Evolutionary conservation across 257 asterid genomes (phyloP).

Genomic region (Ballota nigra): DNA sequence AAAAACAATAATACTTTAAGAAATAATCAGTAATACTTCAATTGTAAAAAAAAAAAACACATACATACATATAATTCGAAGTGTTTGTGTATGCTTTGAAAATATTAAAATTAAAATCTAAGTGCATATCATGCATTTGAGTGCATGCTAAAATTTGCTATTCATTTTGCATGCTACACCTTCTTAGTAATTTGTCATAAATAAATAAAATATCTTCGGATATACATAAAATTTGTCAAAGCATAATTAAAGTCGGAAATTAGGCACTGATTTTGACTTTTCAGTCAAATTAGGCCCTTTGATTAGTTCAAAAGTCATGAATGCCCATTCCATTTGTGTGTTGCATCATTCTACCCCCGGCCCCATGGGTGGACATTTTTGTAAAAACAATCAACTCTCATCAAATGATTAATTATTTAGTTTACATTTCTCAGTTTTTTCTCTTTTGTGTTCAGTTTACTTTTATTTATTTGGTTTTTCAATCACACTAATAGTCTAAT

Average conservation of each 20-base stretch:
- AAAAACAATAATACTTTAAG: too few species aligned
- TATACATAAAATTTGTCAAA: not conserved
- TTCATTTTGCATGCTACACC: too few species aligned
- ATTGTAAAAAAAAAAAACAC: too few species aligned
- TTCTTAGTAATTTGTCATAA: too few species aligned
- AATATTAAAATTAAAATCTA: too few species aligned
- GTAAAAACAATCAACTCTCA: not conserved
- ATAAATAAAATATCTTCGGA: too few species aligned
- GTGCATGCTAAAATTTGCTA: too few species aligned
- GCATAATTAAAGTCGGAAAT: not conserved
- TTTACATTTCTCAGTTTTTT: not conserved
- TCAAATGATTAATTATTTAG: not conserved
- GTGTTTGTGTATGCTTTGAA: too few species aligned
- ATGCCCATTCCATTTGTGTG: not conserved
- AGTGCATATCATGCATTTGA: too few species aligned
- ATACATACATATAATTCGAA: too few species aligned
- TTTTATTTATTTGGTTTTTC: not conserved
- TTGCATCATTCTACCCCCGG: not conserved
- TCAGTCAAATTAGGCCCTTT: not conserved
- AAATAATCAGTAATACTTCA: too few species aligned
- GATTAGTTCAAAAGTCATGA: not conserved
- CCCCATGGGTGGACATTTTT: not conserved
- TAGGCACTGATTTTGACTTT: not conserved
- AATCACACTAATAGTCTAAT: not conserved
- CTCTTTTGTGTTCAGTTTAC: not conserved